Base-by-base conservation (phyloP, 768 basidiomycete genomes). In the Filobasidium floriforme region DNA sequence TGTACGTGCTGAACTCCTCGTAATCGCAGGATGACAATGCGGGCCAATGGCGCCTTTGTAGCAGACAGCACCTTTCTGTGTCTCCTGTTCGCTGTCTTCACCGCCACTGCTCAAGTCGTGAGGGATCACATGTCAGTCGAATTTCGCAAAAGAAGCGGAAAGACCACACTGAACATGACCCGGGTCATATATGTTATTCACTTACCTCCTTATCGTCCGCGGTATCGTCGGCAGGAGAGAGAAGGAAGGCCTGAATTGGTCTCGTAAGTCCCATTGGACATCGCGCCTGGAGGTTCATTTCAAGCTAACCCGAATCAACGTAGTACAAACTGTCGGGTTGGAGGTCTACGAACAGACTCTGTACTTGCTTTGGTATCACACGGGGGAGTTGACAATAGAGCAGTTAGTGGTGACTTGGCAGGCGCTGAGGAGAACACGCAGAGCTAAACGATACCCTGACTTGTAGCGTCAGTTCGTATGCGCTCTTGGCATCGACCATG, bases 381-480 rank as follows among this genome's bases (percentile, higher is more conserved):
- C 54, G 19, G 29, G 54, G 62, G 88, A 90, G 41, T 83, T 92
- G 78, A 85, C 91, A 66, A 79, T 92, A 54, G 89, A 92, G 76
- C 66, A 67, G 66, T 67, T 26, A 90, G 90, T 77, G 3, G 14
- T 49, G 3, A 6, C 12, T 14, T 49, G 32, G 9, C 32, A 9
- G 32, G 9, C 32, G 3, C 2, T 4, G 14, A 49, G 15, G 46
- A 49, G 18, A 49, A 49, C 4, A 49, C 46, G 6, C 18, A 15
- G 2, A 3, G 46, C 46, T 49, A 12, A 49, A 49, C 22, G 46
- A 49, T 49, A 49, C 85, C 32, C 88, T 92, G n/a, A n/a, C 77
- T 81, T 87, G 59, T 83, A 90, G 92, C 77, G 90, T 92, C 43
- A 89, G 90, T 80, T 88, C 88, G 77, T 88, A 90, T 77, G 84